These are phyloP conservation scores for Malus sylvestris DNA, from an alignment of 306 rosid species.

Conservation along the genomic window DNA sequence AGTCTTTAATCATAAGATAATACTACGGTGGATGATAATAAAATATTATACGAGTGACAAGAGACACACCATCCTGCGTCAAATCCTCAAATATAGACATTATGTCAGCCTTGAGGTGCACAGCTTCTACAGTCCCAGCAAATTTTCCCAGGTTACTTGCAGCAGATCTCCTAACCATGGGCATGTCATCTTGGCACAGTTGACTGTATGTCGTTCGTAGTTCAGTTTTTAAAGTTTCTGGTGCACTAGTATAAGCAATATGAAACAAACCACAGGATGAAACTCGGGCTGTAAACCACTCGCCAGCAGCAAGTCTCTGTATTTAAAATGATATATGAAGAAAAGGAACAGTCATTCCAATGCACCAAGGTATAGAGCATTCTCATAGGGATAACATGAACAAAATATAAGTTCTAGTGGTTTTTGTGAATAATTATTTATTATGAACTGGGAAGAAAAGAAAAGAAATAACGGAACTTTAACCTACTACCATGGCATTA, in stretches of 20 bases:
- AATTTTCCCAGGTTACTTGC: constrained; percentile 94
- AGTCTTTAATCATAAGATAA: background rate
- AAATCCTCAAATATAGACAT: constrained; percentile 87
- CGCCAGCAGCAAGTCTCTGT: constrained; percentile 96
- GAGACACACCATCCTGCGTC: constrained; percentile 77
- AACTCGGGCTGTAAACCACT: constrained; percentile 98
- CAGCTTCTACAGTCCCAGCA: constrained; percentile 85
- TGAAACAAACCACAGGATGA: constrained; percentile 95
- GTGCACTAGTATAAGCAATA: constrained; percentile 90
- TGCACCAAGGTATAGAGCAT: background rate
- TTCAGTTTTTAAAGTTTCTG: constrained; percentile 66
- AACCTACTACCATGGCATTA: background rate
- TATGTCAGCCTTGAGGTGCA: constrained; percentile 72
- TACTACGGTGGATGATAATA: background rate
- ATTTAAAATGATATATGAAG: constrained; percentile 4
- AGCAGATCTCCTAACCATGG: constrained; percentile 99
- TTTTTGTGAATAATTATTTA: background rate
- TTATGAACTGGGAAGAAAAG: background rate
- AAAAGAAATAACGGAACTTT: background rate
- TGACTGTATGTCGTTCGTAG: constrained; percentile 80
- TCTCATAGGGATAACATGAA: background rate
- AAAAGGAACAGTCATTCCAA: background rate
- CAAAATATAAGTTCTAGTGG: background rate
- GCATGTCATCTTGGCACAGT: constrained; percentile 99
- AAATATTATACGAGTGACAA: background rate